Evolutionary conservation across 495 filamentous ascomycete species (phyloP).

Genomic region (Neurospora terricola): DNA sequence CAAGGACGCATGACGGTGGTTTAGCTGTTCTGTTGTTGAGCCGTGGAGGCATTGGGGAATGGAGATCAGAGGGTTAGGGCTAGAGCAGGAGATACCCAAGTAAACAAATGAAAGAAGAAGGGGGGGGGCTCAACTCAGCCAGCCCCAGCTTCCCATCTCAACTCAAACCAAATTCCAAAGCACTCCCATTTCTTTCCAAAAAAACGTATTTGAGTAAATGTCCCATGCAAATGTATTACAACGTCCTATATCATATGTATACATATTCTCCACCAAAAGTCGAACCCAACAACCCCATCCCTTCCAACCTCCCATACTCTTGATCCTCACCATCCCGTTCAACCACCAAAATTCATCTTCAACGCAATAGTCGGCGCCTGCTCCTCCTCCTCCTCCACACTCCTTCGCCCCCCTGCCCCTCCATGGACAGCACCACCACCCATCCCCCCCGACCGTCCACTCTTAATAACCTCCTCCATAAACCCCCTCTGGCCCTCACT

Average conservation of each 20-base stretch:
- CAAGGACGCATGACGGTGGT: not conserved
- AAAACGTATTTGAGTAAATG: too few species aligned
- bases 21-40: not conserved
- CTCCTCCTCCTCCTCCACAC: slow-evolving; percentile 29
- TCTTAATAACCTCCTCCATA: slow-evolving; percentile 73
- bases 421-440: not conserved
- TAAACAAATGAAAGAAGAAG: not conserved
- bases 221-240: not conserved
- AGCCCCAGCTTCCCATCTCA: not conserved
- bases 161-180: not conserved
- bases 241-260: not conserved
- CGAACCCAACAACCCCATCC: not conserved
- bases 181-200: not conserved
- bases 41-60: not conserved
- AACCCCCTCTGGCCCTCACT: slow-evolving; percentile 58
- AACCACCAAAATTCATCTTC: slow-evolving; percentile 76
- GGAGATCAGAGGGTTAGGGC: not conserved
- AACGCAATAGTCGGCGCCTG: slow-evolving; percentile 81
- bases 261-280: not conserved
- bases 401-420: slow-evolving; percentile 12
- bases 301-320: not conserved
- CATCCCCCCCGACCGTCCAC: slow-evolving; percentile 31
- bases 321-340: not conserved
- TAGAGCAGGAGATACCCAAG: not conserved
- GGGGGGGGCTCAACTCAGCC: not conserved